These are phyloP conservation scores for Pichia sp. DNA, from an alignment of 1,139 yeast species.

Conservation along the genomic window DNA sequence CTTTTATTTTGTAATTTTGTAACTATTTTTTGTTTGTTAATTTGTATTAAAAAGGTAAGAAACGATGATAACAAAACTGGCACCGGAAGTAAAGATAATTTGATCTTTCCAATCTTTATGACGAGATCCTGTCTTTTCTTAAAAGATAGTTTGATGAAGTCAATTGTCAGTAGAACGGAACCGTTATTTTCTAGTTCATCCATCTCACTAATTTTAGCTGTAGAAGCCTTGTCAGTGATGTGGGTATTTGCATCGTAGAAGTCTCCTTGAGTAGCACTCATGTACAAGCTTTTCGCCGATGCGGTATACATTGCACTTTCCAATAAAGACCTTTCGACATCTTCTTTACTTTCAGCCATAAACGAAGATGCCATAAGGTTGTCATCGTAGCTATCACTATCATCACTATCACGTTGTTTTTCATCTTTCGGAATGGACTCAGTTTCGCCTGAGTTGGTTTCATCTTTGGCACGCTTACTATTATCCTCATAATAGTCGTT, in stretches of 20 bases:
- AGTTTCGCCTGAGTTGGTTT: background rate
- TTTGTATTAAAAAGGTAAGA: constrained; percentile 20
- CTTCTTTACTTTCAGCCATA: constrained; percentile 32
- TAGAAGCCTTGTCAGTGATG: background rate
- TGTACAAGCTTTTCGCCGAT: constrained; percentile 55
- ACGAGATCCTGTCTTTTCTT: constrained; percentile 1
- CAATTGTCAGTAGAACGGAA: constrained; percentile 3
- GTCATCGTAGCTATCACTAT: constrained; percentile 29
- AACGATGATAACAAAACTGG: constrained; percentile 29
- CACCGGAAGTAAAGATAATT: constrained; percentile 40
- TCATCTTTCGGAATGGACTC: background rate
- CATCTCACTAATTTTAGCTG: constrained; percentile 6
- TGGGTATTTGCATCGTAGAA: constrained; percentile 20
- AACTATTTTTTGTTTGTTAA: constrained; percentile 15
- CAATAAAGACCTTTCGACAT: constrained; percentile 44
- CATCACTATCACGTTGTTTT: constrained; percentile 14
- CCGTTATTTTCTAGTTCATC: constrained; percentile 12
- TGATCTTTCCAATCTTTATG: constrained; percentile 44
- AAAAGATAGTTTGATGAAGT: constrained; percentile 2
- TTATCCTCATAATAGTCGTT: constrained; percentile 10
- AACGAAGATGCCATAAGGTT: constrained; percentile 37
- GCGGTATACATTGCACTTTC: constrained; percentile 66
- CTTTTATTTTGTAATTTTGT: background rate
- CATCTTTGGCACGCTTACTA: constrained; percentile 6
- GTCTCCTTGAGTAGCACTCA: constrained; percentile 67